Evolutionary conservation across 140 eudicot species (phyloP), one percentile per base, ranked within the genome.

Genomic region (Stevia rebaudiana): DNA sequence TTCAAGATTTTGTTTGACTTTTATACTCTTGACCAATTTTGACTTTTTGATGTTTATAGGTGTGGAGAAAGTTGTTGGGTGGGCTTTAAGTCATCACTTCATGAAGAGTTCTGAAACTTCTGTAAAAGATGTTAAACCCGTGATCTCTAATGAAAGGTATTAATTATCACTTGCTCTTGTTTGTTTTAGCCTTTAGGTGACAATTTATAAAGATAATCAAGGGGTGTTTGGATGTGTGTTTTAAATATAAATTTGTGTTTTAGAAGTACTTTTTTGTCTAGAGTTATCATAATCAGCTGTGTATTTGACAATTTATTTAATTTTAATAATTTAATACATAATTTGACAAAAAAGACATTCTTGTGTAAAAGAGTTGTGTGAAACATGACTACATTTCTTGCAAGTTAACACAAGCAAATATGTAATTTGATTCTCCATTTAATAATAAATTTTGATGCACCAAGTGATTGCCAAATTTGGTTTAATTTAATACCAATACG

Each of bases 21-120:
- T 2, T 33, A 16, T 72, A 51, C 25, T 22, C 46, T 18, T 10
- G 19, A 69, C 47, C 51, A 3, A 48, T 72, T 6, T 51, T 55
- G 7, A 58, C 42, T 40, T 16, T 65, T 47, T 36, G 1, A 22
- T 37, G 17, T 68, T 52, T 19, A 50, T 69, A 88, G 95, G 78
- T 66, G 94, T 76, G 52, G 98, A 92, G 69, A 88, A 92, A 78
- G 79, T 92, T 43, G 54, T 88, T 41, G 98, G 96, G 30, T 92
- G 98, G 96, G 96, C 96, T 69, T 60, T 88, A 43, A 85, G 87
- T 71, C 95, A 92, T 83, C 98, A 85, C 77, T 85, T 81, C 33
- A 92, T 88, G 98, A 88, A 92, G 53, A 51, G 17, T 59, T 74
- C 82, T 30, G 92, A 91, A 70, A 65, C 70, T 72, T 39, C 64